phyloP scores from a whole-genome alignment of 805 yeast genomes.

The Maudiozyma serrabonitensis region DNA sequence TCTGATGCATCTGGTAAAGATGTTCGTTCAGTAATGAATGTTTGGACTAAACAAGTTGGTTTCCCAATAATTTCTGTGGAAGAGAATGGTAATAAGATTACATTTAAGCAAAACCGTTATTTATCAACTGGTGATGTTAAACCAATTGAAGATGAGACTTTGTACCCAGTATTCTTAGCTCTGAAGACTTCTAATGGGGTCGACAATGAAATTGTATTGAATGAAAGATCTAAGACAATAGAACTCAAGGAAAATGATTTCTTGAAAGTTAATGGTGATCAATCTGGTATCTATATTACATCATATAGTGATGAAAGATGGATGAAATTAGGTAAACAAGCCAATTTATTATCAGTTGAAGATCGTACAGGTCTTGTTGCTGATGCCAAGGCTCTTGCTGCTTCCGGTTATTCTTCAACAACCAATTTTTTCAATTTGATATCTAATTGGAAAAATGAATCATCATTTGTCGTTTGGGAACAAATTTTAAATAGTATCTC shows the following conservation, averaged over 20 bases:
- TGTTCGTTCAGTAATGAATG: constrained; percentile 62
- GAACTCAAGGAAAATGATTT: constrained; percentile 38
- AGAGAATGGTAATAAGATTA: constrained; percentile 44
- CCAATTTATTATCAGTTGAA: constrained; percentile 54
- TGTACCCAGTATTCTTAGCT: constrained; percentile 66
- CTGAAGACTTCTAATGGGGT: constrained; percentile 48
- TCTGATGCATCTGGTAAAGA: constrained; percentile 63
- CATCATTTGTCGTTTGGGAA: constrained; percentile 60
- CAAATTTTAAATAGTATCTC: constrained; percentile 43
- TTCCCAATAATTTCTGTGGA: constrained; percentile 63
- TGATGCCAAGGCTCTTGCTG: constrained; percentile 64
- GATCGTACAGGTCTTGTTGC: constrained; percentile 75
- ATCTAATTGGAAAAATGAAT: constrained; percentile 49
- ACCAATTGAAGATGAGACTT: constrained; percentile 58
- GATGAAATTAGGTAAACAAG: constrained; percentile 51
- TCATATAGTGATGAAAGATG: constrained; percentile 62
- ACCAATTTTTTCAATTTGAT: constrained; percentile 50
- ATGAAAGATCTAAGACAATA: constrained; percentile 39
- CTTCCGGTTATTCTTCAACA: constrained; percentile 60
- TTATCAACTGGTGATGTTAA: constrained; percentile 69
- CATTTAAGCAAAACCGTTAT: constrained; percentile 62
- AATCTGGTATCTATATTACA: constrained; percentile 67
- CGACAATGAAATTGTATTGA: constrained; percentile 50
- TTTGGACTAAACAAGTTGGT: constrained; percentile 74
- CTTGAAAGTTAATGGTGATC: constrained; percentile 64